Conservation (phyloP, 2,329 filamentous ascomycete genomes). For the Botryosphaeria dothidea region DNA sequence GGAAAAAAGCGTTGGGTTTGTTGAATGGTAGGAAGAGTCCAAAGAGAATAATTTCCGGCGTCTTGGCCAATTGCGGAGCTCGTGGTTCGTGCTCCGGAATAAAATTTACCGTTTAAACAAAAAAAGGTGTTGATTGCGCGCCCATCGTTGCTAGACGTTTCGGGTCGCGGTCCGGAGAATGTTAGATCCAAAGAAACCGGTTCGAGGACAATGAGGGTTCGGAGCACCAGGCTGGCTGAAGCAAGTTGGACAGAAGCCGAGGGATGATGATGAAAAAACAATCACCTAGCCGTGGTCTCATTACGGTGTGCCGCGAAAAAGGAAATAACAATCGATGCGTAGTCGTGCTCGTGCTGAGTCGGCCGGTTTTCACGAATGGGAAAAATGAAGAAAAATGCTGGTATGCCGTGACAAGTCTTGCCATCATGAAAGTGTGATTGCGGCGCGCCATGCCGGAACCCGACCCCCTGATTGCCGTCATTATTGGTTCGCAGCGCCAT, state of each 20-base stretch:
- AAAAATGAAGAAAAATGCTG: not conserved
- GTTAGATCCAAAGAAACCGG: not conserved
- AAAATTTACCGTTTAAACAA: constrained; percentile 6
- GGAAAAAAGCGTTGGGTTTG: not conserved
- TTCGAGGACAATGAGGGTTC: not conserved
- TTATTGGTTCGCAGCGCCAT: constrained; percentile 6
- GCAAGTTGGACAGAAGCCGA: constrained; percentile 6
- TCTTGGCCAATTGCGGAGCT: not conserved
- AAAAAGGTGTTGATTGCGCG: not conserved
- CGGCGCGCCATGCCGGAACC: not conserved
- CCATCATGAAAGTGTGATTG: constrained; percentile 11
- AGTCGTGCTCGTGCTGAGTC: not conserved
- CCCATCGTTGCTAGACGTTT: not conserved
- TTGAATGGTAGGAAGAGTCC: not conserved
- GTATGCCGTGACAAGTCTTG: constrained; percentile 11
- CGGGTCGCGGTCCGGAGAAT: not conserved
- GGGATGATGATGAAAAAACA: not conserved
- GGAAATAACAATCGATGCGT: constrained; percentile 8
- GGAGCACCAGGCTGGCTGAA: constrained; percentile 11
- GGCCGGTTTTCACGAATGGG: constrained; percentile 2
- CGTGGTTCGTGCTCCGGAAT: not conserved
- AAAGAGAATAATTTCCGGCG: not conserved
- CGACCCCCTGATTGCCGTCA: constrained; percentile 5
- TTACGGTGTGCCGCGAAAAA: constrained; percentile 2
- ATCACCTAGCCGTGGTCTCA: constrained; percentile 13